A percentile compares a stretch with the other conserved stretches of the same genome.
Conservation (phyloP, 2,329 filamentous ascomycete species). For the Colletotrichum sp. region DNA sequence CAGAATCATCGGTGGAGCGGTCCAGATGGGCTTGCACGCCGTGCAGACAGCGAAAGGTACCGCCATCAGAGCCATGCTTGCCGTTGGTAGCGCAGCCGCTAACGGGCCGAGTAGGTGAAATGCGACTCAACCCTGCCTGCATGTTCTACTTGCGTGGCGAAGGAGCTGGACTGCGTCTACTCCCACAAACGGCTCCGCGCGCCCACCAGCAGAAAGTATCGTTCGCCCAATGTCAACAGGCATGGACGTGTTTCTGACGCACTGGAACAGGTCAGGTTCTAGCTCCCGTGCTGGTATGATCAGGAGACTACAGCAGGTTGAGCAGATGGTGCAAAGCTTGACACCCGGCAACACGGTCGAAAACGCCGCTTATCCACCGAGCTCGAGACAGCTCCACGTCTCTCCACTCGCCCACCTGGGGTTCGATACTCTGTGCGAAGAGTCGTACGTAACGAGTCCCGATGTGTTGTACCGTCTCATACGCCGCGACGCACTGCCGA, state of each 20-base stretch:
- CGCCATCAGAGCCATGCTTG: neutral
- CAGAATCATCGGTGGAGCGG: accelerated
- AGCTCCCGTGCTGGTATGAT: neutral
- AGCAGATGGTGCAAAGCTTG: neutral
- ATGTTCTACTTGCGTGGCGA: neutral
- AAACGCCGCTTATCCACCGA: accelerated
- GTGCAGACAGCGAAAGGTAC: neutral
- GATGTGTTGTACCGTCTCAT: neutral
- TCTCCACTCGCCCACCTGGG: neutral
- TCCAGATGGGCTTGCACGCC: neutral
- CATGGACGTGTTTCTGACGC: neutral
- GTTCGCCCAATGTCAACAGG: neutral
- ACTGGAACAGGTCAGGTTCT: neutral
- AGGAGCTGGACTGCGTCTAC: neutral
- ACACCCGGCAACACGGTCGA: neutral
- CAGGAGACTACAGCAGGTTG: neutral
- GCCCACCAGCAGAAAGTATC: neutral
- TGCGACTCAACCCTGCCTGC: neutral
- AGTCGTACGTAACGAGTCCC: neutral
- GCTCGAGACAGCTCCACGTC: accelerated
- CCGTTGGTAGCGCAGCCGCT: neutral
- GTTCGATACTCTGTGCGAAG: neutral
- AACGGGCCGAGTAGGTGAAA: neutral
- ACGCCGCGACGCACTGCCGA: neutral
- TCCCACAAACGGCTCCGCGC: neutral